Evolutionary conservation across 208 protist genomes (phyloP), one percentile per base, ranked within the genome.

Genomic region (Blechomonas ayalai): DNA sequence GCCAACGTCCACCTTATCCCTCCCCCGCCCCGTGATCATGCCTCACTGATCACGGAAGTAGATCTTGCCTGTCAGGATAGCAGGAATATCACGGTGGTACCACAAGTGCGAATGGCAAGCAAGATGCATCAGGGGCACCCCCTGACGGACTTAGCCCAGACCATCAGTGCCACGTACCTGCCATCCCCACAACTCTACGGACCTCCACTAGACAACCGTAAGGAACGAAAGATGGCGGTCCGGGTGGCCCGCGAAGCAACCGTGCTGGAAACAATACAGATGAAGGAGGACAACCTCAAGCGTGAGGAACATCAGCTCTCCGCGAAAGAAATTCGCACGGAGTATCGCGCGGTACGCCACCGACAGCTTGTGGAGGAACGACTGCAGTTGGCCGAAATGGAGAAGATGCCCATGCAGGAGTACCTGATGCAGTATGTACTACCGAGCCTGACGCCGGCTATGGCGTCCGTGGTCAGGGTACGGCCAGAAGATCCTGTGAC

Each of bases 381-480:
- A 16, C 43, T 34, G 3, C 54, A 66, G 4, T 34, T 49, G 7
- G 45, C 13, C 6, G 38, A 38, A 9, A 34, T 66, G 29, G 52
- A 57, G 39, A 5, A 26, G 27, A 36, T 90, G 56, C 90, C 90
- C n/a, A 69, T 73, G 38, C 67, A 94, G 48, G 61, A 66, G 44
- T 97, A 96, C 48, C 52, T 97, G 32, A 97, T 97, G 89, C 70
- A 63, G 42, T 84, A 96, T 37, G 90, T 98, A 10, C 43, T 98
- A 47, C 93, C 93, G 23, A 85, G 71, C 37, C 67, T 98, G 29
- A 96, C 89, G 7, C 75, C 83, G n/a, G 67, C 75, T 29, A 72
- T 97, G 38, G 69, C 87, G 25, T 77, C 94, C 52, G 81, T 97
- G 12, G 73, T 78, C 68, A 71, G 92, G 36, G 50, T 73, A 63